Percentiles rank a stretch among this genome's conserved stretches.
phyloP scores from a whole-genome alignment of 2,329 filamentous ascomycete genomes.

The Pestalotiopsis sp. region DNA sequence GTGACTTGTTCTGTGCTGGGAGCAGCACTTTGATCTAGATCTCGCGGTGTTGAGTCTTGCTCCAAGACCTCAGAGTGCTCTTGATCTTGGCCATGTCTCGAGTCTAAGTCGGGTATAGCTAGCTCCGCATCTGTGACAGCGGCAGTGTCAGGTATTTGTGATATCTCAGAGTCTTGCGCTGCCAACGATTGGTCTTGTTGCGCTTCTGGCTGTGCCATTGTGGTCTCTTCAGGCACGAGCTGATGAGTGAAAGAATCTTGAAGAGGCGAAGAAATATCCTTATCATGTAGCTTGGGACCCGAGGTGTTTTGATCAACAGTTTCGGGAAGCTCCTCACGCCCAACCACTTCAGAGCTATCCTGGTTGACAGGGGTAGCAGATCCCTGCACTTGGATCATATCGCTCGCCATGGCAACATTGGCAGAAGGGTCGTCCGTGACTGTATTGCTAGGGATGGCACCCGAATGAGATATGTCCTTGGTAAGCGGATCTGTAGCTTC shows the following conservation, averaged over 20 bases:
- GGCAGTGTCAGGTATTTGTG: neutral
- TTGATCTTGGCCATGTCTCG: neutral
- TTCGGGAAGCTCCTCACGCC: neutral
- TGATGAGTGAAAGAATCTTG: neutral
- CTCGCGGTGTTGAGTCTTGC: neutral
- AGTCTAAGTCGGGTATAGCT: neutral
- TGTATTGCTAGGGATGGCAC: neutral
- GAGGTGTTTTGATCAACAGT: constrained; percentile 1
- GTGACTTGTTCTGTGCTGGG: neutral
- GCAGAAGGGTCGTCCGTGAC: neutral
- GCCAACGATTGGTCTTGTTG: neutral
- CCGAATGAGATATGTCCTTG: neutral
- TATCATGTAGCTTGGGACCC: neutral
- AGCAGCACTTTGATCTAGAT: neutral
- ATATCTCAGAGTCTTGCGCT: neutral
- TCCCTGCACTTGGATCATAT: neutral
- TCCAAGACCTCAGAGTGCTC: neutral
- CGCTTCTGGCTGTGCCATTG: neutral
- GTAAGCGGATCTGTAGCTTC: neutral
- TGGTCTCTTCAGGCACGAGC: neutral
- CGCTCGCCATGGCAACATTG: neutral
- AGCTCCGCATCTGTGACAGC: neutral
- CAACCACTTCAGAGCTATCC: neutral
- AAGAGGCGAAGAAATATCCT: neutral
- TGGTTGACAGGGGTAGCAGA: neutral